A percentile compares a stretch with the other conserved stretches of the same genome.
Conservation (phyloP, 495 filamentous ascomycete genomes). For the Mycothermus thermophilus region DNA sequence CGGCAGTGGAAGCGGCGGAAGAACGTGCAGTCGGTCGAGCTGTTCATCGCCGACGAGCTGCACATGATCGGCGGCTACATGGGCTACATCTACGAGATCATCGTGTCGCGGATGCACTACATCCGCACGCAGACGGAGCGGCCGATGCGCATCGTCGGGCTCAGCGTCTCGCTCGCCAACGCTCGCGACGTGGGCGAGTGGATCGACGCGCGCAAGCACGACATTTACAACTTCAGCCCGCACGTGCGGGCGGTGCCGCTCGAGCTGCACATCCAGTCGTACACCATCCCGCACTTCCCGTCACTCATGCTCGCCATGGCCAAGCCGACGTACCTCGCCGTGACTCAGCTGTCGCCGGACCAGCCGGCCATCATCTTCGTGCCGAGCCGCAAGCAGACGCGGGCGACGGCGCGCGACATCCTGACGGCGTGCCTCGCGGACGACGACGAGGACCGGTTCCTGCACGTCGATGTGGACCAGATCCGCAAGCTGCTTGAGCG, state of each 20-base stretch:
- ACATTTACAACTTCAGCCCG: slow-evolving; percentile 96
- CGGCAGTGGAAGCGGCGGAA: slow-evolving; percentile 91
- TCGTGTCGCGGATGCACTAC: slow-evolving; percentile 95
- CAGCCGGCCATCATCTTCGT: slow-evolving; percentile 88
- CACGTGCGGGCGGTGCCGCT: slow-evolving; percentile 74
- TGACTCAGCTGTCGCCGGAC: slow-evolving; percentile 70
- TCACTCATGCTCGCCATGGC: slow-evolving; percentile 98
- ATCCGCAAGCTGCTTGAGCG: slow-evolving; percentile 67
- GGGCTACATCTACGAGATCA: slow-evolving; percentile 87
- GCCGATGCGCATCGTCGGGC: slow-evolving; percentile 71
- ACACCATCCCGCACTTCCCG: slow-evolving; percentile 90
- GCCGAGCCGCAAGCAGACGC: slow-evolving; percentile 80
- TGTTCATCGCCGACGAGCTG: slow-evolving; percentile 93
- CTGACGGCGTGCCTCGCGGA: slow-evolving; percentile 72
- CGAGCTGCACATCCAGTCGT: slow-evolving; percentile 92
- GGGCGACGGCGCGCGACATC: slow-evolving; percentile 79
- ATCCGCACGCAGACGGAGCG: slow-evolving; percentile 80
- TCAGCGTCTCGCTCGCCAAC: slow-evolving; percentile 88
- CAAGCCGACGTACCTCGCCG: slow-evolving; percentile 75
- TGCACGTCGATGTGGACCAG: slow-evolving; percentile 66
- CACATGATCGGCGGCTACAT: slow-evolving; percentile 86
- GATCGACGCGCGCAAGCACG: slow-evolving; percentile 98
- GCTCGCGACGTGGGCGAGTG: slow-evolving; percentile 91
- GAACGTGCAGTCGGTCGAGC: slow-evolving; percentile 78
- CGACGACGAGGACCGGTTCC: slow-evolving; percentile 86